Conservation (phyloP, 139 green algal genomes). For the Tetraselmis chui region DNA sequence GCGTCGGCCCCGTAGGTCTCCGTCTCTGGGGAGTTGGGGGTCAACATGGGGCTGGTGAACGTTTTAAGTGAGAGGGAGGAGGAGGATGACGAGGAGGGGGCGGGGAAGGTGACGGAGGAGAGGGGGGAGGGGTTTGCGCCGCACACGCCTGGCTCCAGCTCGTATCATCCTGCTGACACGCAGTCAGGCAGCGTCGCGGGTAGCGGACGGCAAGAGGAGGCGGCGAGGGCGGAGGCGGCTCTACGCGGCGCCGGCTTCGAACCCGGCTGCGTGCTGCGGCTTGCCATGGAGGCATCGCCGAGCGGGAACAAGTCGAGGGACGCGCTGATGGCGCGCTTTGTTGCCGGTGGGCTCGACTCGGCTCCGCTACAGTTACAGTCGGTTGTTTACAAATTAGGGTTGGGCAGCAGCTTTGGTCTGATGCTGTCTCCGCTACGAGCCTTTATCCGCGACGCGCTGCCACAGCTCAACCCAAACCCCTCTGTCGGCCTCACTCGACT, state of each 20-base stretch:
- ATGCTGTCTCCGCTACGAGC: not conserved
- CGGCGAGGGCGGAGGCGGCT: not conserved
- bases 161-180: not conserved
- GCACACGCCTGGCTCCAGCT: not conserved
- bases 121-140: not conserved
- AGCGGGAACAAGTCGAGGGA: not conserved
- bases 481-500: not conserved
- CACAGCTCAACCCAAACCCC: not conserved
- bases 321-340: not conserved
- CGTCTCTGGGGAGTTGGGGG: too few relatives aligned
- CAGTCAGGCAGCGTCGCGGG: not conserved
- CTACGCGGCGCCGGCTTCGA: not conserved
- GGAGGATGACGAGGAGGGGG: not conserved
- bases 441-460: not conserved
- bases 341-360: not conserved
- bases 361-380: not conserved
- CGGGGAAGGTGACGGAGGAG: not conserved
- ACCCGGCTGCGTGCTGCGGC: not conserved
- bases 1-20: too few relatives aligned
- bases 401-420: not conserved
- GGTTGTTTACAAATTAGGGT: not conserved
- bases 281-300: not conserved
- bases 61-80: not conserved
- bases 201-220: not conserved
- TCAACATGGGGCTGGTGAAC: not conserved